Evolutionary conservation across 257 asterid genomes (phyloP).

Genomic region (Solanum sejunctum): DNA sequence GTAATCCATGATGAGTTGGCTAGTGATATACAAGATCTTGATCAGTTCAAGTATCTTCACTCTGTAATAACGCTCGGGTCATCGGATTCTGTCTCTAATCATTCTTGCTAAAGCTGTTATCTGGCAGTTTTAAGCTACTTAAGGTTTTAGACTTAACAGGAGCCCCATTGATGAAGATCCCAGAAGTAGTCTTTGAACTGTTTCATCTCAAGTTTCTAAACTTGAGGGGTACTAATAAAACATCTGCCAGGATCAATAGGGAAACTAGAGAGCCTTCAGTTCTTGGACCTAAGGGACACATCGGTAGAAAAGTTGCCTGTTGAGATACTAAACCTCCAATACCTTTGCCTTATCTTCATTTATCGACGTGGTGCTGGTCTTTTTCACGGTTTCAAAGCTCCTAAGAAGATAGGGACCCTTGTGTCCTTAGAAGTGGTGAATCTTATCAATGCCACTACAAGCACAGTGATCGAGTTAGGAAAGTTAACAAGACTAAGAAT

Average conservation of each 20-base stretch:
- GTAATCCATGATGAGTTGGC: not conserved
- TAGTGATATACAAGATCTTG: not conserved
- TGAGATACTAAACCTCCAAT: conserved; percentile 5
- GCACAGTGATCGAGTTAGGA: conserved; percentile 6
- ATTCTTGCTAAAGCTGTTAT: not conserved
- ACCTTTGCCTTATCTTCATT: conserved; percentile 3
- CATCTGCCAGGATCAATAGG: conserved; percentile 3
- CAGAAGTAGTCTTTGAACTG: conserved; percentile 1
- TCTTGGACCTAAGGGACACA: conserved; percentile 8
- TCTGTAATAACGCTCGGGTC: not conserved
- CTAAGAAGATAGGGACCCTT: conserved; percentile 2
- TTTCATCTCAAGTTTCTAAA: conserved; percentile 11
- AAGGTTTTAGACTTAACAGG: conserved; percentile 6
- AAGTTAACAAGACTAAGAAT: conserved; percentile 10
- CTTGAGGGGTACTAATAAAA: conserved; percentile 1
- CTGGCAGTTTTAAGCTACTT: not conserved
- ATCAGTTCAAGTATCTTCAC: not conserved
- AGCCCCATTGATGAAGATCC: not conserved
- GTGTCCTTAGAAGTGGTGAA: not conserved
- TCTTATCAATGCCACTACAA: not conserved
- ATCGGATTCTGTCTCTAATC: not conserved
- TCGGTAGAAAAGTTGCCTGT: conserved; percentile 1
- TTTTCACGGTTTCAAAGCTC: conserved; percentile 4
- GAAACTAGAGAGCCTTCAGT: conserved; percentile 10
- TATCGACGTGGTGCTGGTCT: not conserved